Conservation (phyloP, 2,329 filamentous ascomycete genomes). For the Thelonectria olida region DNA sequence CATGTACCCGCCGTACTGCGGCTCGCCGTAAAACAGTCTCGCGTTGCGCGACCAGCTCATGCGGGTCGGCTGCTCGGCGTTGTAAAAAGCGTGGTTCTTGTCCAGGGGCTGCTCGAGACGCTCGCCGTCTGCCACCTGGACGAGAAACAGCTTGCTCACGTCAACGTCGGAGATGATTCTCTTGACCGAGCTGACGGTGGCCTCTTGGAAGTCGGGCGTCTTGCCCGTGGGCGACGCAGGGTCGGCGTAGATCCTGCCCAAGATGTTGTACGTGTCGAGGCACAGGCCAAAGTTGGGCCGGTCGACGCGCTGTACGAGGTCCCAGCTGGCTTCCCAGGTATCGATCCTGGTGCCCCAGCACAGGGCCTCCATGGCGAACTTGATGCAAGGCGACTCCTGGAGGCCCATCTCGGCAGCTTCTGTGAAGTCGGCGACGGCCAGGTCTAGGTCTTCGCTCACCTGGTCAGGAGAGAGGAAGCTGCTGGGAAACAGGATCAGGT, state of each 20-base stretch:
- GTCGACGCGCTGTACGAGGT: conserved; percentile 71
- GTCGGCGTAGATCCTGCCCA: conserved; percentile 76
- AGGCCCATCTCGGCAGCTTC: conserved; percentile 75
- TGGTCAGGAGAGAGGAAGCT: conserved; percentile 67
- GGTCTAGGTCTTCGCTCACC: conserved; percentile 56
- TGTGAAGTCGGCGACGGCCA: conserved; percentile 70
- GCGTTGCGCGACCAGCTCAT: conserved; percentile 86
- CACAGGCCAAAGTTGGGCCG: conserved; percentile 79
- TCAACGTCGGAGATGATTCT: conserved; percentile 66
- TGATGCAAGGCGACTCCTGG: conserved; percentile 62
- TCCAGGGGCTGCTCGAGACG: conserved; percentile 67
- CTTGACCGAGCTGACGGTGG: conserved; percentile 62
- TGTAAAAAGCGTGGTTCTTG: conserved; percentile 51
- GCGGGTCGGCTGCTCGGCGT: conserved; percentile 51
- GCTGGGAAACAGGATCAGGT: conserved; percentile 79
- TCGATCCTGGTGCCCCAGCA: conserved; percentile 77
- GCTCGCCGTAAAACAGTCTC: conserved; percentile 65
- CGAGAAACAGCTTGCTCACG: conserved; percentile 73
- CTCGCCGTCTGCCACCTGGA: conserved; percentile 82
- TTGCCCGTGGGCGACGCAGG: conserved; percentile 63
- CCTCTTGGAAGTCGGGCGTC: conserved; percentile 62
- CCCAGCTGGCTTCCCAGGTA: conserved; percentile 78
- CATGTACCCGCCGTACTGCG: conserved; percentile 71
- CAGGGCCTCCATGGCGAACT: conserved; percentile 79
- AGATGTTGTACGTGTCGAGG: conserved; percentile 82